Conservation (phyloP, 2,329 filamentous ascomycete species). For the Colletotrichum aenigma region DNA sequence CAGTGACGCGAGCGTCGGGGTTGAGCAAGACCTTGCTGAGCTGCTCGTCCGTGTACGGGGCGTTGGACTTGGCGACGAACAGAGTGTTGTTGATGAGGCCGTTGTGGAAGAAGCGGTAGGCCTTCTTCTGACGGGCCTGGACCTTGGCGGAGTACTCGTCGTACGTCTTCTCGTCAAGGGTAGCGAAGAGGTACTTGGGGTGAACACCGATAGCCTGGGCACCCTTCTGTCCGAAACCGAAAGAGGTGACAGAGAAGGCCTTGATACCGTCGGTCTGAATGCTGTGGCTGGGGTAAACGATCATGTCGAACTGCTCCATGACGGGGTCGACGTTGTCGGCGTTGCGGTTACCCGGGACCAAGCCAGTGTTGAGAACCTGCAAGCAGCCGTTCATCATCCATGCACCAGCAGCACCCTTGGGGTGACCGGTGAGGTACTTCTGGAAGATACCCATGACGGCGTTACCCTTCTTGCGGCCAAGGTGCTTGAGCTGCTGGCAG, state of each 20-base stretch:
- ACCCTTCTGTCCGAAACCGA: slow-evolving; percentile 99
- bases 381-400: slow-evolving; percentile 99
- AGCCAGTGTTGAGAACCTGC: slow-evolving; percentile 90
- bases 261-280: slow-evolving; percentile 99
- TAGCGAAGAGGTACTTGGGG: slow-evolving; percentile 92
- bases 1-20: slow-evolving; percentile 82
- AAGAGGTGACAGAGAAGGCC: slow-evolving; percentile 98
- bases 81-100: slow-evolving; percentile 97
- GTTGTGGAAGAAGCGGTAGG: slow-evolving; percentile 98
- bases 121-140: slow-evolving; percentile 94
- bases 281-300: slow-evolving; percentile 92
- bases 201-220: slow-evolving; percentile 97
- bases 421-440: slow-evolving; percentile 98
- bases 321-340: slow-evolving; percentile 95
- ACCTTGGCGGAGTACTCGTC: slow-evolving; percentile 86
- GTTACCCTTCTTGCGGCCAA: slow-evolving; percentile 96
- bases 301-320: slow-evolving; percentile 98
- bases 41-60: slow-evolving; percentile 89
- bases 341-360: slow-evolving; percentile 97
- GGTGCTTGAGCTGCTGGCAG: slow-evolving; percentile 93
- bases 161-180: slow-evolving; percentile 88
- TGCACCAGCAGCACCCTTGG: slow-evolving; percentile 97
- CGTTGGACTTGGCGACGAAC: slow-evolving; percentile 92
- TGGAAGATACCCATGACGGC: slow-evolving; percentile 97
- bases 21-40: slow-evolving; percentile 91